A percentile compares a stretch with the other conserved stretches of the same genome.
Conservation (phyloP, 768 basidiomycete genomes). For the Leccinellum albellum region DNA sequence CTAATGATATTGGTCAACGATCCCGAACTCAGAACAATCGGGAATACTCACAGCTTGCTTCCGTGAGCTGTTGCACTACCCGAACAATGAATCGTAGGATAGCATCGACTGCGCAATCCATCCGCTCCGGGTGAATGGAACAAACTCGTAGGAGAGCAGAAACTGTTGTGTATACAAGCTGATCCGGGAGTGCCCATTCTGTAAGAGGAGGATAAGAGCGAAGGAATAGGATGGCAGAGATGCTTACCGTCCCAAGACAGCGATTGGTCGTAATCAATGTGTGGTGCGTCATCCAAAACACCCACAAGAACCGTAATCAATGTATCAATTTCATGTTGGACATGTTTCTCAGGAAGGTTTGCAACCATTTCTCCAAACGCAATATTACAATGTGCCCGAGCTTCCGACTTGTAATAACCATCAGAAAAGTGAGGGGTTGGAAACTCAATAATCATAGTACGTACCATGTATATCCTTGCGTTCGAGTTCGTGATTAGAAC, state of each 20-base stretch:
- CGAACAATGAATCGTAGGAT: constrained; percentile 59
- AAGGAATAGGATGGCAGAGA: background rate
- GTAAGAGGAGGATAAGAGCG: background rate
- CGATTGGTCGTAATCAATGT: constrained; percentile 72
- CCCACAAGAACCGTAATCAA: constrained; percentile 60
- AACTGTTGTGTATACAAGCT: constrained; percentile 75
- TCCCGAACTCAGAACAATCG: background rate
- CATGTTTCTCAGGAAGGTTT: constrained; percentile 54
- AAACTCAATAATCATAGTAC: constrained; percentile 10
- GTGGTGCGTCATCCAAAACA: constrained; percentile 68
- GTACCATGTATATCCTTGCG: constrained; percentile 55
- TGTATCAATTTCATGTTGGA: constrained; percentile 47
- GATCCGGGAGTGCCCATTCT: constrained; percentile 89
- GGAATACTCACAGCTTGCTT: constrained; percentile 47
- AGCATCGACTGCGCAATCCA: constrained; percentile 49
- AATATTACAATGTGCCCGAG: constrained; percentile 73
- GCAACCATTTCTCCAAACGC: constrained; percentile 78
- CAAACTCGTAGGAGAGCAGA: constrained; percentile 72
- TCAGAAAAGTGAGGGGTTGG: background rate
- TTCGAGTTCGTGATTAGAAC: constrained; percentile 21
- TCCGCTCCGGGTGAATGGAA: constrained; percentile 46
- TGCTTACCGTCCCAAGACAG: constrained; percentile 75
- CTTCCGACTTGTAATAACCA: constrained; percentile 49
- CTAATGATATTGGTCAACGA: constrained; percentile 33
- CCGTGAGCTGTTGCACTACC: constrained; percentile 53